phyloP scores from a whole-genome alignment of 1,284 basidiomycete species.

The Sporisorium scitamineum region DNA sequence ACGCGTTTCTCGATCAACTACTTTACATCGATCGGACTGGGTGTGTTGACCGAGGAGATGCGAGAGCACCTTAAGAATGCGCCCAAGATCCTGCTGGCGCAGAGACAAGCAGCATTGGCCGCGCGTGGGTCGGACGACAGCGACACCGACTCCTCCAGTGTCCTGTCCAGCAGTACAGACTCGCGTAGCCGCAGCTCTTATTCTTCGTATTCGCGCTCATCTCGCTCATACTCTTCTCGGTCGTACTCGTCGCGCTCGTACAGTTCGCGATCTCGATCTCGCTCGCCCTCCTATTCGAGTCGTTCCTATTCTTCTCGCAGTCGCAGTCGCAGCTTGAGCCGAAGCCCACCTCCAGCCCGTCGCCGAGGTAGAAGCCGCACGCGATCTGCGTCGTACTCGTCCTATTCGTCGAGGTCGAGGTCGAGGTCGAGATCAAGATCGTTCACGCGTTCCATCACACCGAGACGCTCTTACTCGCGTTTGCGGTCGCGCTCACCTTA shows the following conservation, averaged over 20 bases:
- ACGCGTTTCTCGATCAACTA: slow-evolving; percentile 98
- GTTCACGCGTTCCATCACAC: slow-evolving; percentile 21
- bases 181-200: slow-evolving; percentile 39
- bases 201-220: slow-evolving; percentile 40
- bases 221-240: slow-evolving; percentile 32
- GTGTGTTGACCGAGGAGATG: slow-evolving; percentile 93
- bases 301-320: slow-evolving; percentile 41
- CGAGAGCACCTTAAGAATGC: slow-evolving; percentile 95
- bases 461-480: slow-evolving; percentile 20
- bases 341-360: slow-evolving; percentile 8
- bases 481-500: slow-evolving; percentile 20
- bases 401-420: slow-evolving; percentile 38
- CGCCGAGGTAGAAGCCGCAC: slow-evolving; percentile 30
- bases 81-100: slow-evolving; percentile 89
- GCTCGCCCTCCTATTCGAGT: slow-evolving; percentile 21
- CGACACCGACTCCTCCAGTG: slow-evolving; percentile 41
- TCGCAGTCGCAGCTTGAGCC: slow-evolving; percentile 17
- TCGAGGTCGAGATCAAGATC: slow-evolving; percentile 29
- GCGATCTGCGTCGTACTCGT: slow-evolving; percentile 40
- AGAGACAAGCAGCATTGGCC: slow-evolving; percentile 75
- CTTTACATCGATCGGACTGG: slow-evolving; percentile 87
- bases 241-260: slow-evolving; percentile 44
- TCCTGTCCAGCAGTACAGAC: slow-evolving; percentile 33
- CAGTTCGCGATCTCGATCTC: slow-evolving; percentile 24
- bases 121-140: slow-evolving; percentile 47